Percentiles rank a stretch among this genome's conserved stretches.
phyloP scores from a whole-genome alignment of 441 rosid species.

The Pelargonium fulgidum region DNA sequence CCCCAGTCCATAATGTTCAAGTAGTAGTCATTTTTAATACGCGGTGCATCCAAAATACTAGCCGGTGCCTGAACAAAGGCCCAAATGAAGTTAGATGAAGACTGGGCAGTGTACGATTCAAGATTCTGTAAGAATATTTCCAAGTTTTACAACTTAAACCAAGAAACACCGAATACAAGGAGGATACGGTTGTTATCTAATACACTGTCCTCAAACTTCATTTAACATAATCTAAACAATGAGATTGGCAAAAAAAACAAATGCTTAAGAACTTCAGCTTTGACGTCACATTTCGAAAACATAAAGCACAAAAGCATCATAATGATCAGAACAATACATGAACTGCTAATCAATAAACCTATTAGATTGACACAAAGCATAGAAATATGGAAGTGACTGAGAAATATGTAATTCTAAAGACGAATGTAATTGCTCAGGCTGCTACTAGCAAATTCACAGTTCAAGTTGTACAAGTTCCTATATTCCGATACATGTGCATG shows the following conservation, averaged over 20 bases:
- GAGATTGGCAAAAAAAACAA: neutral
- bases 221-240: neutral
- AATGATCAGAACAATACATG: neutral
- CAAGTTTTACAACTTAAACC: neutral
- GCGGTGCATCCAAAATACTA: constrained; percentile 45
- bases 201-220: neutral
- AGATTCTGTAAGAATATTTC: neutral
- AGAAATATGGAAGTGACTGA: too few relatives aligned
- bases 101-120: neutral
- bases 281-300: neutral
- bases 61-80: constrained; percentile 29
- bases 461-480: neutral
- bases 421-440: neutral
- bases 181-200: neutral
- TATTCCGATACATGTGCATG: neutral
- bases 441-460: neutral
- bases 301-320: neutral
- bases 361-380: neutral
- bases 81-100: constrained; percentile 10
- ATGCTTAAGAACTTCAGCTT: neutral
- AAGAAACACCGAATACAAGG: neutral
- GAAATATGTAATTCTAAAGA: neutral
- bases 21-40: constrained; percentile 35
- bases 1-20: constrained; percentile 48
- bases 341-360: neutral